Evolutionary conservation across 495 filamentous ascomycete species (phyloP).

Genomic region (Acidiella bohemica): DNA sequence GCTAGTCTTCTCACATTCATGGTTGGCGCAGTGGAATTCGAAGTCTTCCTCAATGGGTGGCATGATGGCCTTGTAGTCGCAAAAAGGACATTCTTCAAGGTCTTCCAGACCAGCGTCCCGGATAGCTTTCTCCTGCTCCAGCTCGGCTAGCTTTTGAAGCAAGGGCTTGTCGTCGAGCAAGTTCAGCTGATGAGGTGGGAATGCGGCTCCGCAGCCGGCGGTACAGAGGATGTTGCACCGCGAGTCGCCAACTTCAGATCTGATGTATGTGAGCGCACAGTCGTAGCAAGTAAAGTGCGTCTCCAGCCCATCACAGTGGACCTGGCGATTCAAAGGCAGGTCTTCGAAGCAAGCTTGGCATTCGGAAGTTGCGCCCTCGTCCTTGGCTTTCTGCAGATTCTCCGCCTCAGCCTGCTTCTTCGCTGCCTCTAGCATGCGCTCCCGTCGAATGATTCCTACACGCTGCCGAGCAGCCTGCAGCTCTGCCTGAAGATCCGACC

Average conservation of each 20-base stretch:
- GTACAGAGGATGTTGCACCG: conserved; percentile 34
- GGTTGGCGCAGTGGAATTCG: conserved; percentile 60
- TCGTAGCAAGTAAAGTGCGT: conserved; percentile 55
- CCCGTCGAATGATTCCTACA: neutral
- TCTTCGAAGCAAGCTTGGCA: conserved; percentile 46
- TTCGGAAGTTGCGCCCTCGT: conserved; percentile 26
- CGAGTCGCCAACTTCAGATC: conserved; percentile 49
- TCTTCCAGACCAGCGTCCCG: conserved; percentile 28
- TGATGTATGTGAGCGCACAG: conserved; percentile 52
- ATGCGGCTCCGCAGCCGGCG: conserved; percentile 37
- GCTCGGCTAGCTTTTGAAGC: conserved; percentile 45
- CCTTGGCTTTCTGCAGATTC: conserved; percentile 13
- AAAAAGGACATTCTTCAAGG: conserved; percentile 56
- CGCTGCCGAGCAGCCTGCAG: conserved; percentile 22
- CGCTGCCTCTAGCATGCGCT: conserved; percentile 12
- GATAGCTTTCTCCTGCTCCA: conserved; percentile 57
- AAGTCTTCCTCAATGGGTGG: conserved; percentile 53
- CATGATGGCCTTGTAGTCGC: conserved; percentile 62
- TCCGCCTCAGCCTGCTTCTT: conserved; percentile 11
- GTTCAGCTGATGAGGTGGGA: conserved; percentile 35
- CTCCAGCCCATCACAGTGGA: conserved; percentile 47
- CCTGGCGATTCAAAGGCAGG: conserved; percentile 48
- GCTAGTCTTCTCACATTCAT: conserved; percentile 50
- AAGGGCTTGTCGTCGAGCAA: conserved; percentile 46
- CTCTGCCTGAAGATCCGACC: conserved; percentile 17